Evolutionary conservation across 345 rosid species (phyloP).

Genomic region (Melaleuca alternifolia): DNA sequence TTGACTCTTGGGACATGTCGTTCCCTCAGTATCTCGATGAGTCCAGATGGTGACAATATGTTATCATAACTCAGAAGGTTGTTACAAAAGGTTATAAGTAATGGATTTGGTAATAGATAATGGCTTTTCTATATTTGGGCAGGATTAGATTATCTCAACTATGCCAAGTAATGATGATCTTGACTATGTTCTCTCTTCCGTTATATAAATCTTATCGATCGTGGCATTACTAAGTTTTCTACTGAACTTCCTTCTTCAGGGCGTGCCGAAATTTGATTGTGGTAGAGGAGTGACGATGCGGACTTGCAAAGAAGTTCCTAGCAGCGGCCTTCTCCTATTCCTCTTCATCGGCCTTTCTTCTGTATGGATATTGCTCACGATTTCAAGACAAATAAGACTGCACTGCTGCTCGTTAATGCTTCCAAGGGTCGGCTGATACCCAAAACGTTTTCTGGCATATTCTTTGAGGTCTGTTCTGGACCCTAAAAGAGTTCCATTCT

Average conservation of each 20-base stretch:
- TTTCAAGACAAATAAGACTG: constrained; percentile 31
- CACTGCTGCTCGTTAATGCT: constrained; percentile 43
- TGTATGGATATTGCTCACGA: constrained; percentile 26
- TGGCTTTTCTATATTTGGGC: neutral
- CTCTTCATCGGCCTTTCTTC: constrained; percentile 33
- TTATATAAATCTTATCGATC: neutral
- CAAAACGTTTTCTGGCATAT: constrained; percentile 73
- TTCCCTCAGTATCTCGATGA: neutral
- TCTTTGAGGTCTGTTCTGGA: constrained; percentile 64
- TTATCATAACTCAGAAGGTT: neutral
- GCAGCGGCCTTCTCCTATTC: constrained; percentile 18
- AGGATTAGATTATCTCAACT: neutral
- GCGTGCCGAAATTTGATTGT: constrained; percentile 17
- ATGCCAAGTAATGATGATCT: neutral
- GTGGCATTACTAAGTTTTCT: constrained; percentile 2
- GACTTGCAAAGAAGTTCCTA: constrained; percentile 17
- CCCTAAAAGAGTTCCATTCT: neutral
- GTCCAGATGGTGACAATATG: neutral
- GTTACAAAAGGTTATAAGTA: neutral
- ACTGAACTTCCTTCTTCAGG: constrained; percentile 11
- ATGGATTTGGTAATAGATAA: too few species aligned
- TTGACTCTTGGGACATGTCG: neutral
- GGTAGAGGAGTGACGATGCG: constrained; percentile 35
- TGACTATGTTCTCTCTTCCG: constrained; percentile 1
- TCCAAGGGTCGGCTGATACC: constrained; percentile 53